These are phyloP conservation scores for Hexamita inflata DNA, from an alignment of 208 protist genomes.

Conservation along the genomic window DNA sequence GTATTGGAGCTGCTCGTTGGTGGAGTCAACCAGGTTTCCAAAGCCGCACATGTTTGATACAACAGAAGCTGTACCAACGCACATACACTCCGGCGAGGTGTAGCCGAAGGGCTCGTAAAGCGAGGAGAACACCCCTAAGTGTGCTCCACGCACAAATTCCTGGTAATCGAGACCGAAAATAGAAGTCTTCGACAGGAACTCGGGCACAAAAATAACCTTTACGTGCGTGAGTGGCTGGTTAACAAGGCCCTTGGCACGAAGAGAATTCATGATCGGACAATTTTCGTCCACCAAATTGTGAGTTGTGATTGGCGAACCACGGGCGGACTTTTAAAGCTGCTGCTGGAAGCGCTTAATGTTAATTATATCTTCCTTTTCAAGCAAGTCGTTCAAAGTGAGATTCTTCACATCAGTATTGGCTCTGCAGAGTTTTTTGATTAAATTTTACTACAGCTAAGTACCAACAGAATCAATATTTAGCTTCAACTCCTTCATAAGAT, in stretches of 20 bases:
- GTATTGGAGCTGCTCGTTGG: not conserved
- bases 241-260: not conserved
- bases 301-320: not conserved
- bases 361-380: not conserved
- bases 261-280: not conserved
- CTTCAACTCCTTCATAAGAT: conserved; percentile 20
- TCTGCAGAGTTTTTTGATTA: no score
- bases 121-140: conserved; percentile 8
- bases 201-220: not conserved
- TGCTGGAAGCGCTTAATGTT: conserved; percentile 14
- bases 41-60: conserved; percentile 26
- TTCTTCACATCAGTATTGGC: not conserved
- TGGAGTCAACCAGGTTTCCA: conserved; percentile 13
- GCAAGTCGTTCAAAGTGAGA: not conserved
- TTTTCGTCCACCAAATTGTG: conserved; percentile 7
- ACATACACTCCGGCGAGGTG: conserved; percentile 16
- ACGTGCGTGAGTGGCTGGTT: not conserved
- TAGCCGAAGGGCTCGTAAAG: conserved; percentile 26
- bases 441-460: not conserved
- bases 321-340: no score
- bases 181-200: conserved; percentile 25
- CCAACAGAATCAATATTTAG: no score
- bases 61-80: conserved; percentile 4
- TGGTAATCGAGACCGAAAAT: conserved; percentile 11
- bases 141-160: not conserved